Evolutionary conservation across 345 rosid genomes (phyloP), one percentile per base, ranked within the genome.

Genomic region (Gossypium bickii): DNA sequence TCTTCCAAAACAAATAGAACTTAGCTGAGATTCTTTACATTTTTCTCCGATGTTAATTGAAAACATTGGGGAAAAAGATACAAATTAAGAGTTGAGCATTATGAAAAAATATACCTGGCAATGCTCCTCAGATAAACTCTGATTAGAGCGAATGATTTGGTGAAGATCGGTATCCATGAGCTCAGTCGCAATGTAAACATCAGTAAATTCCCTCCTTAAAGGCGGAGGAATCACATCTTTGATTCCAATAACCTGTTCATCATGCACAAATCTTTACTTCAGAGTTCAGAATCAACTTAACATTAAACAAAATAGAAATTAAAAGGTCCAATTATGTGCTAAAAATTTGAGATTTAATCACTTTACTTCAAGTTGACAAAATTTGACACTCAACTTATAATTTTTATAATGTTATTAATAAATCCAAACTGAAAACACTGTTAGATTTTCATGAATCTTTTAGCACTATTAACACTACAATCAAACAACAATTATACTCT

Each of bases 131-230:
- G 99, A 93, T 68, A 93, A 79, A 67, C 80, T 11, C 76, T 96
- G 99, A 76, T 92, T 96, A 29, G 98, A 96, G 67, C 93, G 90
- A 56, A 92, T 88, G 71, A 96, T 96, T 71, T 96, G 97, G 77
- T 96, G 98, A 78, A 96, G 91, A 85, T 96, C 99, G 38, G 98
- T 88, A 80, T 93, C 99, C 99, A 96, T 90, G 72, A 93, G 89
- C 52, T 93, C 99, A 22, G 74, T 85, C 38, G 98, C 87, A 11
- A 92, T 85, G 78, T 93, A 96, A 22, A 96, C 99, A 81, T 96
- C 99, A 8, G 77, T 70, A 80, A 96, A 96, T 78, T 96, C 92
- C 80, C 90, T 84, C 70, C 97, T 61, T 44, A 89, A 1, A 74
- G 99, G 93, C 17, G 99, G 98, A 74, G 99, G 98, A 82, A 96